phyloP scores from a whole-genome alignment of 192 early-diverging fungal genomes.

The Globomyces pollinis-pini region DNA sequence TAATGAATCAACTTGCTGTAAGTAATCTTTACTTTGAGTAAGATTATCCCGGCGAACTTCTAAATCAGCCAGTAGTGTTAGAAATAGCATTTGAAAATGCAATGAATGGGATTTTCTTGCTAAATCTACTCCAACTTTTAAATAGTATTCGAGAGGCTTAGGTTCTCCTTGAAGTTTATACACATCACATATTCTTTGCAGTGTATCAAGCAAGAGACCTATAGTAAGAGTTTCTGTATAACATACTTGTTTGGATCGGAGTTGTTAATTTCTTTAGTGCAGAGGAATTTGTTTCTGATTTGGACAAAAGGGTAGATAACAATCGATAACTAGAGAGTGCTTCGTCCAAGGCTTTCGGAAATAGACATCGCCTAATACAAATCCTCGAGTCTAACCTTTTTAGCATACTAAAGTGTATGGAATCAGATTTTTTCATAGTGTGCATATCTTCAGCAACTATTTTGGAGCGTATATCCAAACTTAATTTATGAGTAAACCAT shows the following conservation, averaged over 20 bases:
- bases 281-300: neutral
- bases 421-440: too few species aligned
- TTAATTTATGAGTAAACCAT: neutral
- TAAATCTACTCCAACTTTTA: neutral
- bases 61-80: constrained; percentile 39
- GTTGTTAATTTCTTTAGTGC: too few species aligned
- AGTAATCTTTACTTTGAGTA: constrained; percentile 22
- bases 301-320: neutral
- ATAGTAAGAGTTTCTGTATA: neutral
- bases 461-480: neutral
- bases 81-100: neutral
- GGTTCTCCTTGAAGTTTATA: neutral
- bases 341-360: neutral
- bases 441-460: neutral
- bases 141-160: neutral
- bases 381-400: too few species aligned
- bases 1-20: neutral
- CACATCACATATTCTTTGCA: neutral
- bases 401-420: too few species aligned
- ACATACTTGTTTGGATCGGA: too few species aligned
- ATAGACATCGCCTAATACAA: too few species aligned
- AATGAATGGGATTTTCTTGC: neutral
- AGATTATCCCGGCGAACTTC: constrained; percentile 37
- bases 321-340: neutral
- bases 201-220: neutral